Evolutionary conservation across 139 green algal species (phyloP), one percentile per base, ranked within the genome.

Genomic region (Picochlorum sp.): DNA sequence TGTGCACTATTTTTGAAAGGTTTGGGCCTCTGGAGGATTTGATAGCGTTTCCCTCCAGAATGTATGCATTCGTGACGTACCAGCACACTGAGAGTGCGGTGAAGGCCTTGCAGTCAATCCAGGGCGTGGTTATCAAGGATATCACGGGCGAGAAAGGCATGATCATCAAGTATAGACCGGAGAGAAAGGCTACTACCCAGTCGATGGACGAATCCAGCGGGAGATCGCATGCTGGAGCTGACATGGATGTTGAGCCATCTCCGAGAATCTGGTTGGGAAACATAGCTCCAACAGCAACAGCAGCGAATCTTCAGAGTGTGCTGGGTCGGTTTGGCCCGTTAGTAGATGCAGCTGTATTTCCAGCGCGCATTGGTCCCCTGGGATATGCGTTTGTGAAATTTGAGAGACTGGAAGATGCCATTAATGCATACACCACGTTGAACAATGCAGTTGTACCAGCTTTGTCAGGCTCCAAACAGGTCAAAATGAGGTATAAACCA

Each of bases 51-150:
- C 84, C 84, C 1, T 81, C 81, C 26, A 76, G 81, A 56, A 88
- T 89, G 72, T 90, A 89, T 37, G 84, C 84, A 0, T 85, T 90
- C 60, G 84, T 91, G 28, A 89, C 87, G 69, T 91, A 86, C 66
- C 59, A 59, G 24, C 59, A 71, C 34, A 38, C 70, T 6, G 72
- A 78, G 5, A 79, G 85, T 47, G 84, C 84, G 26, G 65, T 78
- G 7, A 47, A 60, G n/a, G 80, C 81, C 2, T 49, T 50, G 24
- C 61, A 58, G 2, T 26, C 63, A 4, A 57, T 82, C 55, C 70
- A 82, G n/a, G 64, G 51, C 30, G 45, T 69, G 24, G 44, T 56
- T 50, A 64, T 63, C 41, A 34, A 64, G 0, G 71, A 77, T 18
- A 60, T 77, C 21, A 77, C 65, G 6, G 71, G 71, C 30, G 55